phyloP scores from a whole-genome alignment of 768 basidiomycete genomes.

The Mycena vitilis region DNA sequence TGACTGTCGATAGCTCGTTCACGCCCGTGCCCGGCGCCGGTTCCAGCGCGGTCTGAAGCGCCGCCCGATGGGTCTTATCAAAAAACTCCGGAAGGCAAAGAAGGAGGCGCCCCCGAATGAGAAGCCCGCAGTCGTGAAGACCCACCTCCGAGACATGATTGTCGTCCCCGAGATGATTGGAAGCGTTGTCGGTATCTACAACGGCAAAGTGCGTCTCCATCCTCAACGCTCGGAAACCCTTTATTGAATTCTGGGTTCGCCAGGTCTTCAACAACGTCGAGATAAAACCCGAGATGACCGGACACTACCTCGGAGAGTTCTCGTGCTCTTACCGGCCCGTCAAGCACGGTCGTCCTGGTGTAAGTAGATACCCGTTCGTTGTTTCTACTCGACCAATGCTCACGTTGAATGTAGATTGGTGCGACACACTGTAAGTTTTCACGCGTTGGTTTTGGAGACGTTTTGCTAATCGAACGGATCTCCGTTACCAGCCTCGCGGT shows the following conservation, averaged over 20 bases:
- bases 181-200: slow-evolving; percentile 97
- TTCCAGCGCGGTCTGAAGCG: slow-evolving; percentile 99
- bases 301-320: slow-evolving; percentile 99
- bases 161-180: slow-evolving; percentile 99
- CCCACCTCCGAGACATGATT: slow-evolving; percentile 99
- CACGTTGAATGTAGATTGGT: slow-evolving; percentile 70
- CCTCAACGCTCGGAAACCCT: neutral
- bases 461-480: slow-evolving; percentile 25
- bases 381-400: slow-evolving; percentile 20
- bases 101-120: slow-evolving; percentile 99
- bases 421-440: slow-evolving; percentile 84
- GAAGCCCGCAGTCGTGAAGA: slow-evolving; percentile 99
- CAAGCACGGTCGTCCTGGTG: slow-evolving; percentile 99
- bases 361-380: slow-evolving; percentile 57
- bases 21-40: slow-evolving; percentile 97
- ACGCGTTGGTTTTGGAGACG: neutral
- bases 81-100: slow-evolving; percentile 99
- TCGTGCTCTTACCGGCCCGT: slow-evolving; percentile 98
- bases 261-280: slow-evolving; percentile 96
- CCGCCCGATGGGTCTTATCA: slow-evolving; percentile 97
- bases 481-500: slow-evolving; percentile 72
- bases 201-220: slow-evolving; percentile 79
- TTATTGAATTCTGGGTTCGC: neutral
- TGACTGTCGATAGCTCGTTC: slow-evolving; percentile 77
- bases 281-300: slow-evolving; percentile 99